A percentile compares a stretch with the other conserved stretches of the same genome.
Conservation (phyloP, 305 asterid species). For the Withania somnifera region DNA sequence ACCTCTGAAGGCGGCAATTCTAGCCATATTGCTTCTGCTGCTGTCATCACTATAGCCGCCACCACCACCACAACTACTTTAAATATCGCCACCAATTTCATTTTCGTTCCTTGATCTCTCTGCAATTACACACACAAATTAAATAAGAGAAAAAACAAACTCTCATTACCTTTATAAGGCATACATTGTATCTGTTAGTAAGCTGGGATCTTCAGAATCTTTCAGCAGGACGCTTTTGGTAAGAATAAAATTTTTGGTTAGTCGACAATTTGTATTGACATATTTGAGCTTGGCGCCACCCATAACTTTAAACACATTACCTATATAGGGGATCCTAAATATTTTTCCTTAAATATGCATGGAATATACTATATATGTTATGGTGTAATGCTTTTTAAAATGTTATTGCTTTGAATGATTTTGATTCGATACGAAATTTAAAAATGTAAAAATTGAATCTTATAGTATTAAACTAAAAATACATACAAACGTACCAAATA, state of each 20-base stretch:
- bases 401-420: neutral
- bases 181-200: neutral
- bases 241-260: neutral
- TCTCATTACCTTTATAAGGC: neutral
- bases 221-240: neutral
- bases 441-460: too few relatives aligned
- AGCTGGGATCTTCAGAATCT: neutral
- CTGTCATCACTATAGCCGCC: slow-evolving; percentile 4
- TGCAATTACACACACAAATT: neutral
- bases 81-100: neutral
- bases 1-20: slow-evolving; percentile 54
- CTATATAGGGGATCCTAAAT: neutral
- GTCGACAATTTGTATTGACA: neutral
- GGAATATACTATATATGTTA: too few relatives aligned
- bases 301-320: too few relatives aligned
- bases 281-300: neutral
- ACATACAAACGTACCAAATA: too few relatives aligned
- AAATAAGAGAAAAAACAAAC: neutral
- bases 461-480: too few relatives aligned
- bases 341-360: neutral
- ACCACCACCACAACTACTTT: neutral
- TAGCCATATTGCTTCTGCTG: slow-evolving; percentile 48
- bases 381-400: neutral
- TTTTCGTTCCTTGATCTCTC: neutral
- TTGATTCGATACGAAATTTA: neutral